Percentiles rank a stretch among this genome's conserved stretches.
Evolutionary conservation across 2,329 filamentous ascomycete species (phyloP).

Genomic region (Phialophora verrucosa): DNA sequence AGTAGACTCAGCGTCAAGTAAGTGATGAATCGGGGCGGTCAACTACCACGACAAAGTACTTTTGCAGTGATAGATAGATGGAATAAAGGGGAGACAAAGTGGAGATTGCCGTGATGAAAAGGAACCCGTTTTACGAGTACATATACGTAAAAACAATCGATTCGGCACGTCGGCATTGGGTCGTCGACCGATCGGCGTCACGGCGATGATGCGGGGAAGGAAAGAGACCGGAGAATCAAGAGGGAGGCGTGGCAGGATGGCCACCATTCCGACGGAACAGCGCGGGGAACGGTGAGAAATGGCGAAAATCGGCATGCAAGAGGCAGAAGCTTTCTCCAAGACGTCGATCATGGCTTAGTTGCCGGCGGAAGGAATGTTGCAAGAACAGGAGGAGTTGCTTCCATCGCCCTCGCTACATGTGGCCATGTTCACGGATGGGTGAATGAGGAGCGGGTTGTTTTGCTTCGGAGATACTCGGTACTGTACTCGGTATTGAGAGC

Average conservation of each 20-base stretch:
- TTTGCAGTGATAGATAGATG: background rate
- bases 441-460: background rate
- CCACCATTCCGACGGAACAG: slow-evolving; percentile 3
- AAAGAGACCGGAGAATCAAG: too few species aligned
- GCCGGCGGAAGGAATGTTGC: too few species aligned
- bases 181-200: background rate
- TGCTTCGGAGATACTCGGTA: too few species aligned
- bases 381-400: background rate
- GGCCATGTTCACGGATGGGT: background rate
- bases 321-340: background rate
- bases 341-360: background rate
- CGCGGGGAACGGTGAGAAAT: background rate
- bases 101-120: background rate
- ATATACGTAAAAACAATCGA: background rate
- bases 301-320: background rate
- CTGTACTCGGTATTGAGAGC: background rate
- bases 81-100: background rate
- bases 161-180: slow-evolving; percentile 1
- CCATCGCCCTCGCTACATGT: background rate
- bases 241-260: background rate
- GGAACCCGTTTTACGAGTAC: too few species aligned
- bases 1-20: too few species aligned
- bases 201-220: slow-evolving; percentile 2
- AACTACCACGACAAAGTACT: too few species aligned
- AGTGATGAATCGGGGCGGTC: too few species aligned